These are phyloP conservation scores for Tylopilus sp. DNA, from an alignment of 768 basidiomycete genomes.

Conservation along the genomic window DNA sequence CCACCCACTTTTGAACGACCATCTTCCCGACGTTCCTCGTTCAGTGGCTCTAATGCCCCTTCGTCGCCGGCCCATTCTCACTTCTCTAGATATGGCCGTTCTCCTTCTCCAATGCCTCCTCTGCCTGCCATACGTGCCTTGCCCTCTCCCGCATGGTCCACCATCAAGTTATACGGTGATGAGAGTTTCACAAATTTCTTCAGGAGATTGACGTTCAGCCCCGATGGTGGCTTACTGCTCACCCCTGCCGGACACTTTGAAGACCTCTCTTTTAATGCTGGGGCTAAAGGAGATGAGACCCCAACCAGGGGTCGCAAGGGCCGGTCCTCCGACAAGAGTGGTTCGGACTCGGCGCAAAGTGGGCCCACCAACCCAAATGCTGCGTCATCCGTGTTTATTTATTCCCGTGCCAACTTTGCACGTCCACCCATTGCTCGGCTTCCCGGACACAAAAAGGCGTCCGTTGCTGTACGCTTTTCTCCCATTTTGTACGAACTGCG, in stretches of 20 bases:
- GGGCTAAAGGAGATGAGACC: constrained; percentile 34
- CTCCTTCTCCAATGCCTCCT: constrained; percentile 87
- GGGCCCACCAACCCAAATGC: constrained; percentile 37
- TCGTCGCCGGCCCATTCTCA: constrained; percentile 60
- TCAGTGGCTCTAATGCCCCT: constrained; percentile 80
- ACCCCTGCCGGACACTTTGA: constrained; percentile 98
- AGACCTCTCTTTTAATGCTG: constrained; percentile 64
- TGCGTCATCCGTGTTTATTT: constrained; percentile 81
- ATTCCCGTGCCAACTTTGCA: constrained; percentile 92
- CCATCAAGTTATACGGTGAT: constrained; percentile 88
- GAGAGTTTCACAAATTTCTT: constrained; percentile 96
- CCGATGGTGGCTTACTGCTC: constrained; percentile 88
- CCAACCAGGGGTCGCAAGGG: constrained; percentile 59
- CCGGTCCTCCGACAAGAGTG: constrained; percentile 39
- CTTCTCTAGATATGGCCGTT: constrained; percentile 68
- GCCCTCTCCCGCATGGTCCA: constrained; percentile 59
- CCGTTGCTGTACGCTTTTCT: constrained; percentile 90
- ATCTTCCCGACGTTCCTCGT: constrained; percentile 59
- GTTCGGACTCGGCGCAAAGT: constrained; percentile 25
- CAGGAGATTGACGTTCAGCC: constrained; percentile 87
- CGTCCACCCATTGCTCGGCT: constrained; percentile 91
- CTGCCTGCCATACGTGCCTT: constrained; percentile 86
- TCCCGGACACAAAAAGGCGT: constrained; percentile 94
- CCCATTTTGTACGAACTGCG: constrained; percentile 92
- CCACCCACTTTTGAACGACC: constrained; percentile 54